Conservation (phyloP, 495 filamentous ascomycete genomes). For the Penicillium canariense region DNA sequence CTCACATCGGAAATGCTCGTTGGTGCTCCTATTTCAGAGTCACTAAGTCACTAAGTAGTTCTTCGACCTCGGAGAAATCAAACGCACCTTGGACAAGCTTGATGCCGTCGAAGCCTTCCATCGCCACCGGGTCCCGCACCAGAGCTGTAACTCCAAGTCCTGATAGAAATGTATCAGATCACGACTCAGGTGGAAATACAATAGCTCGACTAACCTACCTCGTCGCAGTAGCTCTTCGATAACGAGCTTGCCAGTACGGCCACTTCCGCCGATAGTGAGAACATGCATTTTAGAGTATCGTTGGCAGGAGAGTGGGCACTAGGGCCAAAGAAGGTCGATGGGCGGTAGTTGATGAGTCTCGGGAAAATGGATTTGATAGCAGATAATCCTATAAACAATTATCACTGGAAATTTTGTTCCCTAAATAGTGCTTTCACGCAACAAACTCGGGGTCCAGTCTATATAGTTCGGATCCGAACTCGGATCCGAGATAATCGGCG, state of each 20-base stretch:
- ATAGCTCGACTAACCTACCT: slow-evolving; percentile 6
- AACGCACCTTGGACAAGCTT: slow-evolving; percentile 25
- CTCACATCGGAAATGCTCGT: slow-evolving; percentile 37
- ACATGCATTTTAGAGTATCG: slow-evolving; percentile 30
- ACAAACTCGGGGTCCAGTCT: background rate
- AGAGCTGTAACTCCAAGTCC: slow-evolving; percentile 24
- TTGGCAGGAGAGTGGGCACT: background rate
- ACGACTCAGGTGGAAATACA: background rate
- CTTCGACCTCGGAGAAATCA: no score
- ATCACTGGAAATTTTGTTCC: background rate
- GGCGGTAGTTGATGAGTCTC: background rate
- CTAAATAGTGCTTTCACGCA: background rate
- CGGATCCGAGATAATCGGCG: no score
- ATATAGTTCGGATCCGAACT: background rate
- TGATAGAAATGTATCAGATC: background rate
- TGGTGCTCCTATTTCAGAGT: slow-evolving; percentile 42
- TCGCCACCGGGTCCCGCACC: slow-evolving; percentile 14
- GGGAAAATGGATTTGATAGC: background rate
- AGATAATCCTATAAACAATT: background rate
- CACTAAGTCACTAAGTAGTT: no score
- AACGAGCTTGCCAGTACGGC: slow-evolving; percentile 42
- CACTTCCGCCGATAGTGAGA: slow-evolving; percentile 43
- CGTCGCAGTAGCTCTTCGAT: slow-evolving; percentile 32
- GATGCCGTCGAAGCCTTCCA: slow-evolving; percentile 13
- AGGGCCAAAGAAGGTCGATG: no score